Base-by-base conservation (phyloP, 257 asterid species). In the Perilla frutescens region DNA sequence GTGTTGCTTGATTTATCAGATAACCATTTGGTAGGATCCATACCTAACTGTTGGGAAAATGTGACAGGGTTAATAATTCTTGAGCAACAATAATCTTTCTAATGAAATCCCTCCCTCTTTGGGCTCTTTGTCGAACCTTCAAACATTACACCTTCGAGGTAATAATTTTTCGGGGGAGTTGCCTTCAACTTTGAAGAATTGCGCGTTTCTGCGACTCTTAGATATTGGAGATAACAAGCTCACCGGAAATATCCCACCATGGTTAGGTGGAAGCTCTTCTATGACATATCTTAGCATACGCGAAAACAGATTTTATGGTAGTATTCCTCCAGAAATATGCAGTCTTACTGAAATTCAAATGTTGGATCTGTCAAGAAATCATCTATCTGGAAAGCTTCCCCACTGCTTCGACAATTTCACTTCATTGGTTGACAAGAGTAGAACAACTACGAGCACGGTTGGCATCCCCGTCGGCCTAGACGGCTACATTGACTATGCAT, bases 291-390 rank as follows among this genome's bases (percentile, higher is more conserved):
- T 84, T 11, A 68, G 69, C 62, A 49, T 84, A 8, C 47, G 72
- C 7, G 39, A 41, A 2, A 85, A 85, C 37, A 11, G 59, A 4
- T 80, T 82, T 8, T 26, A 47, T 10, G 87, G 85, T 8, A 57
- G 59, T 13, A 75, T 85, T 47, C 89, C 84, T 57, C 66, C 5
- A 2, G 79, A 70, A 45, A 54, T 86, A 6, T 86, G 88, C 40
- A 57, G 13, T 66, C 85, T 83, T 8, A 54, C 74, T 26, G 4
- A 8, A 10, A 71, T 83, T 32, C 88, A 81, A 31, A 5, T 83
- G 36, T 65, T 86, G 49, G 90, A 86, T 74, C 71, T 83, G 2
- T 86, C 88, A 31, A 26, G 63, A 50, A 83, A 86, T 68, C 58
- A 36, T 7, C 7, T 83, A 49, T 79, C 84, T 0, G 81, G 84